Base-by-base conservation (phyloP, 495 filamentous ascomycete species). In the Jackrogersella minutella region DNA sequence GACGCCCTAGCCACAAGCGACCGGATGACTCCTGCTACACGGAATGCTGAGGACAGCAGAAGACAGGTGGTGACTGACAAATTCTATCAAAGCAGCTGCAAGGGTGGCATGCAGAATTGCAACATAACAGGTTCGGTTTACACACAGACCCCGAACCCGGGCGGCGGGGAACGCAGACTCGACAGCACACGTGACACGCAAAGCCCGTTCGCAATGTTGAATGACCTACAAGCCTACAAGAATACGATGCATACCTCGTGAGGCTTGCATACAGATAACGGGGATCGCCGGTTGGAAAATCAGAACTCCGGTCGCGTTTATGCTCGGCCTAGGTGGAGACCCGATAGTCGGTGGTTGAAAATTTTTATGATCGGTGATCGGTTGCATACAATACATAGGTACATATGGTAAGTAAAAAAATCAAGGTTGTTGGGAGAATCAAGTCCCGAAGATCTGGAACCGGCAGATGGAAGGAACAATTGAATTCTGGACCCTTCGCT, bases 361-460 rank as follows among this genome's bases (percentile, higher is more conserved):
- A 22, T 10, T 39, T 0, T 30, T 51, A 6, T 17, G n/a, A 28
- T 21, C 43, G 51, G 24, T 3, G 26, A 7, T 3, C 26, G 7
- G 26, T 30, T 30, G 26, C n/a, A n/a, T n/a, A n/a, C n/a, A n/a
- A n/a, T n/a, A n/a, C n/a, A n/a, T n/a, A n/a, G n/a, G n/a, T n/a
- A n/a, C n/a, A n/a, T n/a, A n/a, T n/a, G n/a, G n/a, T n/a, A n/a
- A n/a, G n/a, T n/a, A n/a, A n/a, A n/a, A n/a, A n/a, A n/a, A n/a
- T n/a, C n/a, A n/a, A n/a, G n/a, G 26, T 19, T 9, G 60, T 61
- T 64, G 52, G 58, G 19, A 51, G 51, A 60, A 50, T 43, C 11
- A 46, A 56, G 39, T 36, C 54, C 65, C 58, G 59, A 17, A 44
- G 55, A 58, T 69, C 66, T 64, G 59, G 66, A 69, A 64, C 60